phyloP scores from a whole-genome alignment of 176 grass and related monocot genomes.

The Puccinellia tenuiflora region DNA sequence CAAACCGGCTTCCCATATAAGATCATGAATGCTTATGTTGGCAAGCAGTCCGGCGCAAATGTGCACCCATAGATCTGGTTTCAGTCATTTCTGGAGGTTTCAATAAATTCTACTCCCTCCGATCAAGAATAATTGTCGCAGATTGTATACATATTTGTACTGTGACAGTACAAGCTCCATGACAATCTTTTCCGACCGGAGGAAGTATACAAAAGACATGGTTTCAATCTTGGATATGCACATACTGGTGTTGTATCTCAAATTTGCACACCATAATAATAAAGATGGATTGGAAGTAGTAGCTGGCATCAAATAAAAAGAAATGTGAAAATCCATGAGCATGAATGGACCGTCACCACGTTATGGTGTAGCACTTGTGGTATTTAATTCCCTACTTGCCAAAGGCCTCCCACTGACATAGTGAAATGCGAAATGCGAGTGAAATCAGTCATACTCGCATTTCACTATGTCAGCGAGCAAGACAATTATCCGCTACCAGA shows the following conservation, averaged over 20 bases:
- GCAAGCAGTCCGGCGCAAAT: background rate
- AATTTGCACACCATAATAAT: background rate
- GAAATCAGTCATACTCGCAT: background rate
- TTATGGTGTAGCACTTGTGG: background rate
- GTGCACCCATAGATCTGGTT: background rate
- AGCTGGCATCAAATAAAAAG: constrained; percentile 3
- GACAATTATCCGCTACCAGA: background rate
- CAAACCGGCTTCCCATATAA: background rate
- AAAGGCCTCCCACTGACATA: background rate
- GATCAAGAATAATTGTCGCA: too few relatives aligned
- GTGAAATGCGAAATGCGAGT: too few relatives aligned
- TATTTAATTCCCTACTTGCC: background rate
- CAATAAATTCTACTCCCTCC: background rate
- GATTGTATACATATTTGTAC: too few relatives aligned
- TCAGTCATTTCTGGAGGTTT: background rate
- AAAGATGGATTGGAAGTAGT: background rate
- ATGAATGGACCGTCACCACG: background rate
- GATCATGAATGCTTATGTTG: background rate
- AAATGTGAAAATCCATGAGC: background rate
- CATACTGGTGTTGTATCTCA: background rate
- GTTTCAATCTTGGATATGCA: background rate
- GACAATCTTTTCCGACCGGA: too few relatives aligned
- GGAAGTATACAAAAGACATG: too few relatives aligned
- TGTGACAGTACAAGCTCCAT: too few relatives aligned
- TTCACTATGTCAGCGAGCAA: constrained; percentile 3